Conservation (phyloP, 352 stramenopile genomes). For the Blastocystis sp. region DNA sequence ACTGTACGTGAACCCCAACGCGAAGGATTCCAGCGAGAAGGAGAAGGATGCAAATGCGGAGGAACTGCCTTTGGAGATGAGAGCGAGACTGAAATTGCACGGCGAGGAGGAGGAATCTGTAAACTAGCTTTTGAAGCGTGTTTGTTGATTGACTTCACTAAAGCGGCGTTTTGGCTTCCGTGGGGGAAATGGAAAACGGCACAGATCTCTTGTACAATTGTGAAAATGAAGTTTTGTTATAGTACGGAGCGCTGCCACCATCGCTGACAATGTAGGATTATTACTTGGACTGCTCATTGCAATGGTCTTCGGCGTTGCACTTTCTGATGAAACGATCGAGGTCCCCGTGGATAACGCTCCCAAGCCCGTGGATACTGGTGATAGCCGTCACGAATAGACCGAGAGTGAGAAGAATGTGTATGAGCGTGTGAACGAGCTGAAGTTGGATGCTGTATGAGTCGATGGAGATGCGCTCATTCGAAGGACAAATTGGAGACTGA, state of each 20-base stretch:
- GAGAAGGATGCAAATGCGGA: conserved; percentile 25
- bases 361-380: not conserved
- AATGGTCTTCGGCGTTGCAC: not conserved
- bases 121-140: not conserved
- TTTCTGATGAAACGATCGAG: conserved; percentile 38
- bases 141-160: conserved; percentile 6
- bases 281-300: conserved; percentile 4
- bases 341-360: conserved; percentile 26
- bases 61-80: conserved; percentile 48
- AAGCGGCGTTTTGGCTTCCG: conserved; percentile 23
- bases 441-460: not conserved
- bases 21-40: not conserved
- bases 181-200: not conserved
- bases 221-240: conserved; percentile 39
- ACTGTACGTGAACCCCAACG: not conserved
- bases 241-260: not conserved
- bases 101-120: no score
- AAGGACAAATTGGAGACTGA: no score
- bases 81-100: conserved; percentile 4
- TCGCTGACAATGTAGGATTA: conserved; percentile 14
- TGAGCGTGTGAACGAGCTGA: not conserved
- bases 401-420: not conserved
- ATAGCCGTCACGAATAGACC: not conserved
- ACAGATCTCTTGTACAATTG: not conserved
- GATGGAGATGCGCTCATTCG: no score